A percentile compares a stretch with the other conserved stretches of the same genome.
Conservation (phyloP, 768 basidiomycete species). For the Hygrophorus russula region DNA sequence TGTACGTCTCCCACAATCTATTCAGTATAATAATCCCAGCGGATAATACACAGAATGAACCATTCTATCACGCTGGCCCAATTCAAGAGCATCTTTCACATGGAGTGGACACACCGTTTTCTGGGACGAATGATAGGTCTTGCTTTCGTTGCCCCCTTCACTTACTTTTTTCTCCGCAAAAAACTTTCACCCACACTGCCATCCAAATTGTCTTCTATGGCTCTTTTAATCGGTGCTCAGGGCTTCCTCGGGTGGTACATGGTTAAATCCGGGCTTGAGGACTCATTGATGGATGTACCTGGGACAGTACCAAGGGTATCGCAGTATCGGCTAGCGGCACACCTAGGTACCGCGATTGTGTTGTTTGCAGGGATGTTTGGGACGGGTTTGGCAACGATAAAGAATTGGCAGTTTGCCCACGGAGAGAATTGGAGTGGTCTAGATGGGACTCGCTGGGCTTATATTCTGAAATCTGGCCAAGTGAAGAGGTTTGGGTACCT, state of each 20-base stretch:
- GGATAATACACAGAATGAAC: constrained; percentile 52
- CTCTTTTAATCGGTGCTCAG: constrained; percentile 78
- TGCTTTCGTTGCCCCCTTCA: constrained; percentile 73
- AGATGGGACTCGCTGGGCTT: constrained; percentile 26
- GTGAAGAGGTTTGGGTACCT: constrained; percentile 48
- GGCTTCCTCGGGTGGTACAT: constrained; percentile 98
- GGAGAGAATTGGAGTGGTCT: constrained; percentile 50
- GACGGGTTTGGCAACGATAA: constrained; percentile 60
- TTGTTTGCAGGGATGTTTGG: constrained; percentile 92
- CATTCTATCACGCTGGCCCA: constrained; percentile 77
- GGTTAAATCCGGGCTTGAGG: constrained; percentile 93
- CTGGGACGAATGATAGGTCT: constrained; percentile 82
- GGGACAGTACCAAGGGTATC: constrained; percentile 89
- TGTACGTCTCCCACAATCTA: constrained; percentile 42
- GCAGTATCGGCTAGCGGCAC: constrained; percentile 92
- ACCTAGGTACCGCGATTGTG: constrained; percentile 82
- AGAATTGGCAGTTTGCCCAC: constrained; percentile 68
- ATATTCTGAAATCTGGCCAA: constrained; percentile 41
- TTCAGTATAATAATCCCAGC: neutral
- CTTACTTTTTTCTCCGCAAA: constrained; percentile 67
- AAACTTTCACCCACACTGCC: constrained; percentile 57
- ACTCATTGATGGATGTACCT: constrained; percentile 66
- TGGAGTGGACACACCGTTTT: constrained; percentile 96
- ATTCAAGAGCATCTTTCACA: constrained; percentile 94
- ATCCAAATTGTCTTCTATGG: constrained; percentile 58